Base-by-base conservation (phyloP, 805 yeast genomes). In the Cyberlindnera amylophila region DNA sequence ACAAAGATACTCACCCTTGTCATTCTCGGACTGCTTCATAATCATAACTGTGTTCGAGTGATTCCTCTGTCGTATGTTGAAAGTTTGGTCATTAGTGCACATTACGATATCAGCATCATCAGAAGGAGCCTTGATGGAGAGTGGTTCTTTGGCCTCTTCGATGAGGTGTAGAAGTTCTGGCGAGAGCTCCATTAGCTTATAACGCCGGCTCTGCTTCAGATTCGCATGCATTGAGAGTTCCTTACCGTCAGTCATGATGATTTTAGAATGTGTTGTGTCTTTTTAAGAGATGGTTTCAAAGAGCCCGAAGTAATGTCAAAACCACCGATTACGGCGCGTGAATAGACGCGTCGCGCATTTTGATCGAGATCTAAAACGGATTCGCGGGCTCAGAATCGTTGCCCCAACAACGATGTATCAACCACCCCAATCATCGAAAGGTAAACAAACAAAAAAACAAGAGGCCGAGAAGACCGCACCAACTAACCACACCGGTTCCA, bases 1-100 rank as follows among this genome's bases (percentile, higher is more conserved):
- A 61, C 69, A 42, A 18, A 62, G 12, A 60, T 40, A 39, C 12
- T 50, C 47, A 1, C 67, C 40, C 14, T 35, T n/a, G 6, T 49
- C 54, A 5, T 47, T 55, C 1, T 62, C 57, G 6, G 54, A 59
- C 16, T 43, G 36, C 18, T 60, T 60, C 58, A 77, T 57, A 17
- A 89, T 47, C 51, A 88, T 59, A n/a, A 86, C 81, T 4, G 91
- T 75, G 60, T 91, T 89, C 7, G 96, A 85, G 61, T 91, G 97
- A 57, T 87, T 86, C 67, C 85, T 82, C 54, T 84, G 90, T 39
- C 87, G 71, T 14, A 89, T 53, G 34, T 70, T 67, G 75, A 77
- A 89, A 0, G 95, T 84, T 38, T 69, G 61, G 23, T 63, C 50
- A 3, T 63, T 51, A 1, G 91, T 75, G 45, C 90, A 82, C 13